These are phyloP conservation scores for Mycosarcoma maydis DNA, from an alignment of 1,284 basidiomycete species.

Conservation along the genomic window DNA sequence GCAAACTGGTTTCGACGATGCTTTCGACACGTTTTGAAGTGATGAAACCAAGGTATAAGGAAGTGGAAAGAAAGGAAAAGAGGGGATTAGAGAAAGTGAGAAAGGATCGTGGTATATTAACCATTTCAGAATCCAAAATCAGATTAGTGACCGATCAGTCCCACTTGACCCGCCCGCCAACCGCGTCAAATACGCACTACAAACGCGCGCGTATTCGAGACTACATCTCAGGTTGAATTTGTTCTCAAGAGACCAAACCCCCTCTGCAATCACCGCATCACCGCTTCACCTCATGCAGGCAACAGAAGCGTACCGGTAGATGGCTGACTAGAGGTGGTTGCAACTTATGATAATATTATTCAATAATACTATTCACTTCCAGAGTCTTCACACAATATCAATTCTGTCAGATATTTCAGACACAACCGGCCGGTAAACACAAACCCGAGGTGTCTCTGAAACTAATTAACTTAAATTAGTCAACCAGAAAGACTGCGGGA, in stretches of 20 bases:
- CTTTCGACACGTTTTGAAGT: slow-evolving; percentile 5
- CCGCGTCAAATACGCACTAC: slow-evolving; percentile 1
- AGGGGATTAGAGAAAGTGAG: slow-evolving; percentile 9
- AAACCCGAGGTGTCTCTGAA: background rate
- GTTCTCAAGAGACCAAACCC: no score
- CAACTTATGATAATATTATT: no score
- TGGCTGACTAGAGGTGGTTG: no score
- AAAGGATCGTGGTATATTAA: slow-evolving; percentile 15
- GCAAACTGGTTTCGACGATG: background rate
- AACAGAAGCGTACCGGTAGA: no score
- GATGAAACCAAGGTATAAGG: slow-evolving; percentile 4
- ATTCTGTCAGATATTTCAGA: background rate
- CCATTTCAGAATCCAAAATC: slow-evolving; percentile 4
- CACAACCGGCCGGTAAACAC: background rate
- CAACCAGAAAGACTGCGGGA: no score
- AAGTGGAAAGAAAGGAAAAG: slow-evolving; percentile 23
- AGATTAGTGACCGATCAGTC: background rate
- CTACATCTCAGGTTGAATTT: no score
- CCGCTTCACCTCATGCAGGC: no score
- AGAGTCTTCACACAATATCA: no score
- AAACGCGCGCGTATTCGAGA: background rate
- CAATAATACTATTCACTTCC: no score
- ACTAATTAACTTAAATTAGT: no score
- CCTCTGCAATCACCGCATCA: no score
- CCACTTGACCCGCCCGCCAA: slow-evolving; percentile 1